Evolutionary conservation across 768 basidiomycete genomes (phyloP), one percentile per base, ranked within the genome.

Genomic region (Chiua virens): DNA sequence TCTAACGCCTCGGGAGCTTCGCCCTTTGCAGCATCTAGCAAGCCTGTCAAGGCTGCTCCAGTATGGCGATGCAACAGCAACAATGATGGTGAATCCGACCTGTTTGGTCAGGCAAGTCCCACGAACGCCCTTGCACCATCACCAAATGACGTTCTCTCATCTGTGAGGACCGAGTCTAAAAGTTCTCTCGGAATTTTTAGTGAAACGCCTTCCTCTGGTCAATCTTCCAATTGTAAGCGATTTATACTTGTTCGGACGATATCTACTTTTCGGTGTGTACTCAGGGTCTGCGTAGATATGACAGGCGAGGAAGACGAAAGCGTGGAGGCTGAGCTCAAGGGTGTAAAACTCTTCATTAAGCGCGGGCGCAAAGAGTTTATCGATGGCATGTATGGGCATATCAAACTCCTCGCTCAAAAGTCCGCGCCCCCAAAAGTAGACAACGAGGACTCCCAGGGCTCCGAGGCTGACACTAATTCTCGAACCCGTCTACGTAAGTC

Each of bases 221-320:
- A 68, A 35, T 25, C 56, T 18, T 46, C 56, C 17, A 48, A 35
- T 17, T 42, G 67, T 69, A 28, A 45, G 67, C 50, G 15, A 8
- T 43, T 46, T 46, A 3, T 39, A 20, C 47, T 1, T 25, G 14
- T n/a, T 21, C 2, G 28, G 18, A 17, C 9, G 36, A 28, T 35
- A 3, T 18, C 21, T n/a, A 23, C 20, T 30, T 30, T 30, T 30
- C 13, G 30, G 30, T 14, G n/a, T 32, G 28, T 49, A 20, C 50
- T 61, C 8, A 60, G 20, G 7, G 17, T 17, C 13, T 8, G 15
- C 30, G 38, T 28, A 70, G 67, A 34, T 59, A 22, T 76, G 30
- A 87, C 85, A 2, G 86, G 86, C 10, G 86, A 88, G 59, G 86
- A 88, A 61, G 75, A 79, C 42, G 86, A 88, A 65, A 71, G 74